Conservation (phyloP, 2,329 filamentous ascomycete genomes). For the Biscogniauxia sp. region DNA sequence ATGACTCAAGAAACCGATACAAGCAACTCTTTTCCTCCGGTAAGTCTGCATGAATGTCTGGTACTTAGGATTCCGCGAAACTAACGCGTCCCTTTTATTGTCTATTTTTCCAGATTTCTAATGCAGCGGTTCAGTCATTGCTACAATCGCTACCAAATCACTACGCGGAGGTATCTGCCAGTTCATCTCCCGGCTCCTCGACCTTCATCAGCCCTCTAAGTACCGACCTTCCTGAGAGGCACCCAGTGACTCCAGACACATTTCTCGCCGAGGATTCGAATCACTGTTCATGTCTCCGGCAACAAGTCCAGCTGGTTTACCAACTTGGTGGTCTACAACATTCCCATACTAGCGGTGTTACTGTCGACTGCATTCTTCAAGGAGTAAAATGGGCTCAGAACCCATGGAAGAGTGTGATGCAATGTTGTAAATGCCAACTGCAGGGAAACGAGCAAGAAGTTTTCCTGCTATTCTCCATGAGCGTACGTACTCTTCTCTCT, state of each 20-base stretch:
- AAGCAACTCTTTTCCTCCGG: no score
- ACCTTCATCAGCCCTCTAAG: no score
- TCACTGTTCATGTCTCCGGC: constrained; percentile 18
- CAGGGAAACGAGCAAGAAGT: constrained; percentile 16
- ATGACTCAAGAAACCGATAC: no score
- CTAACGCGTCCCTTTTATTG: no score
- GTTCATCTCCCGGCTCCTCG: no score
- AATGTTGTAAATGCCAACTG: constrained; percentile 12
- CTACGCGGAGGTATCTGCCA: no score
- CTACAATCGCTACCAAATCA: no score
- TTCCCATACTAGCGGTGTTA: constrained; percentile 3
- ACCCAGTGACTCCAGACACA: background rate
- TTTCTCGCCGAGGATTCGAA: constrained; percentile 1
- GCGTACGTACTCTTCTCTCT: constrained; percentile 17
- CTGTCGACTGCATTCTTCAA: constrained; percentile 14
- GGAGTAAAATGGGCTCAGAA: constrained; percentile 13
- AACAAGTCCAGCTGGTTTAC: constrained; percentile 15
- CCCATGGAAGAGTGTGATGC: constrained; percentile 16
- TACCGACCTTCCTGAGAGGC: background rate
- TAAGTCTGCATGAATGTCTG: no score
- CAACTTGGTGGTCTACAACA: constrained; percentile 15
- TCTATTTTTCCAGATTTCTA: no score
- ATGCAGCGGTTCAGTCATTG: no score
- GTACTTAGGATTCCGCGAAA: no score
- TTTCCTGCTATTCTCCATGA: constrained; percentile 18